A percentile compares a stretch with the other conserved stretches of the same genome.
Conservation (phyloP, 805 yeast genomes). For the Myxozyma kluyveri region DNA sequence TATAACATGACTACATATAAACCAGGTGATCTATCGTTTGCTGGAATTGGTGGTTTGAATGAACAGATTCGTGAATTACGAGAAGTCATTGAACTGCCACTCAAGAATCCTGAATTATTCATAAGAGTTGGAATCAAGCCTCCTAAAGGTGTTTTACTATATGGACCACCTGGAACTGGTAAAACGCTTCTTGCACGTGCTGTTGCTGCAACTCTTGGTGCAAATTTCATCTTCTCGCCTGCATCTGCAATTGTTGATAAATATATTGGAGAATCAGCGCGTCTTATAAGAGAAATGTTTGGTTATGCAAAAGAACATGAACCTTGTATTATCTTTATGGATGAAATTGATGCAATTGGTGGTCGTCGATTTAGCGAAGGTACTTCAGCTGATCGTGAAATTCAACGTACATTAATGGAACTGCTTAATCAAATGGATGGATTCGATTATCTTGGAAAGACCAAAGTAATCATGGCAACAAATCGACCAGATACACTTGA, state of each 20-base stretch:
- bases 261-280: conserved; percentile 96
- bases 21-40: conserved; percentile 95
- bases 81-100: conserved; percentile 95
- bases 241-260: conserved; percentile 98
- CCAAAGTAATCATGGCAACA: conserved; percentile 98
- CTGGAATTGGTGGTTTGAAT: conserved; percentile 91
- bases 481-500: conserved; percentile 97
- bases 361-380: conserved; percentile 98
- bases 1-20: conserved; percentile 97
- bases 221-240: conserved; percentile 96
- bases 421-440: conserved; percentile 98
- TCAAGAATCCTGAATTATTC: conserved; percentile 95
- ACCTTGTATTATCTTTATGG: conserved; percentile 98
- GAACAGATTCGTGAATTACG: conserved; percentile 95
- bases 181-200: conserved; percentile 95
- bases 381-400: conserved; percentile 97
- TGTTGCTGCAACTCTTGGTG: conserved; percentile 97
- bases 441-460: conserved; percentile 92
- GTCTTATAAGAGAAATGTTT: conserved; percentile 96
- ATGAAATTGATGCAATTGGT: conserved; percentile 98
- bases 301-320: conserved; percentile 97
- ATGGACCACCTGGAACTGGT: conserved; percentile 99
- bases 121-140: conserved; percentile 95
- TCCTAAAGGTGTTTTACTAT: conserved; percentile 95
- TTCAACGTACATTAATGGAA: conserved; percentile 97